Conservation (phyloP, 2,329 filamentous ascomycete genomes). For the Mycogone perniciosa region DNA sequence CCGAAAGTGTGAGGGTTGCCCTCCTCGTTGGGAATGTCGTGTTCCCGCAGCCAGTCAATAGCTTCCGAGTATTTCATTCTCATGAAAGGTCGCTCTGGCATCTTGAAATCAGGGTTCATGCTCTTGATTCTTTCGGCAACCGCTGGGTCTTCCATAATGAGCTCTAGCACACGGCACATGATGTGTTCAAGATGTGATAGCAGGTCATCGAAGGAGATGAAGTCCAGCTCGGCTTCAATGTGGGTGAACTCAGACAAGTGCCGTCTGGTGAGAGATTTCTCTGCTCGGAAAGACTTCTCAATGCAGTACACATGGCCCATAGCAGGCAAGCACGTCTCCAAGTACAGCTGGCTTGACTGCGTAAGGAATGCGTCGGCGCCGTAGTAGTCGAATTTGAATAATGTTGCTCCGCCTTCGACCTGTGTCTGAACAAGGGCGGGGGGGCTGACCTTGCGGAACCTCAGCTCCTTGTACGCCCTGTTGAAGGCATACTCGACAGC, state of each 20-base stretch:
- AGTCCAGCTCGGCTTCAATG: conserved; percentile 93
- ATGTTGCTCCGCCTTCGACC: conserved; percentile 84
- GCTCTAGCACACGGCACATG: conserved; percentile 78
- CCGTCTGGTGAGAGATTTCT: conserved; percentile 89
- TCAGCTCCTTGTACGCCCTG: conserved; percentile 67
- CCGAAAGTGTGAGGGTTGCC: conserved; percentile 85
- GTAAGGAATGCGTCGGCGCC: conserved; percentile 87
- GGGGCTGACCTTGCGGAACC: conserved; percentile 76
- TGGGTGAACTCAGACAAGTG: conserved; percentile 96
- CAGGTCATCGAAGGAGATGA: conserved; percentile 86
- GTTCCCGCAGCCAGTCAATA: conserved; percentile 86
- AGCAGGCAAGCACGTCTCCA: conserved; percentile 87
- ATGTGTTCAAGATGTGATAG: conserved; percentile 81
- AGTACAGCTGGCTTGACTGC: conserved; percentile 94
- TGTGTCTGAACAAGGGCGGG: conserved; percentile 92
- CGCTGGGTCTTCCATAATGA: conserved; percentile 65
- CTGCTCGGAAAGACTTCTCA: conserved; percentile 96
- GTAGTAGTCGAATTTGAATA: conserved; percentile 88
- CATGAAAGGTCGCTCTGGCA: conserved; percentile 78
- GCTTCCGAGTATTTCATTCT: conserved; percentile 94
- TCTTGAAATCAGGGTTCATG: conserved; percentile 85
- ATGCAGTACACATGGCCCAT: conserved; percentile 96
- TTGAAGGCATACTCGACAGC: conserved; percentile 76
- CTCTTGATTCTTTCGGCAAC: conserved; percentile 69
- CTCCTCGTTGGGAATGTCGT: conserved; percentile 90